Evolutionary conservation across 2,329 filamentous ascomycete species (phyloP).

Genomic region (Phialophora chinensis): DNA sequence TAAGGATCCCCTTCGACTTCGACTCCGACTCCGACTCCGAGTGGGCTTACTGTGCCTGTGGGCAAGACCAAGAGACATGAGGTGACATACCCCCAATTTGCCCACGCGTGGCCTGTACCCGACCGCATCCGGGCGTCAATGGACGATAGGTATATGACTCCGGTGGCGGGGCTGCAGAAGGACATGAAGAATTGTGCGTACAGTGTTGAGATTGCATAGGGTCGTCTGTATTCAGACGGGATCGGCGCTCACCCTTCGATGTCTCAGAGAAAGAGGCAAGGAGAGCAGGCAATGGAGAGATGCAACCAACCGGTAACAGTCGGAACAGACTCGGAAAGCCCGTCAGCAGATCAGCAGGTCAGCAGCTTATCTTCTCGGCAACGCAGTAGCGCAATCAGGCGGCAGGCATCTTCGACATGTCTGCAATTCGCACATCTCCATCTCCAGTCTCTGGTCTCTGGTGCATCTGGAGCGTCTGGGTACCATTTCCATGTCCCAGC

Average conservation of each 20-base stretch:
- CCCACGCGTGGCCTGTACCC: constrained; percentile 93
- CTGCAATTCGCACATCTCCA: background rate
- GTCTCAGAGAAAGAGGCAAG: constrained; percentile 72
- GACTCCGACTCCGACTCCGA: constrained; percentile 95
- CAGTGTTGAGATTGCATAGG: too few species aligned
- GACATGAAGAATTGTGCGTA: too few species aligned
- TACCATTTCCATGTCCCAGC: background rate
- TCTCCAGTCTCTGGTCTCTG: background rate
- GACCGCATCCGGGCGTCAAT: constrained; percentile 74
- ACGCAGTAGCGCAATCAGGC: too few species aligned
- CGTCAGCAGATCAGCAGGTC: too few species aligned
- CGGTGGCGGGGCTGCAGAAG: too few species aligned
- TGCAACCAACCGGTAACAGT: too few species aligned
- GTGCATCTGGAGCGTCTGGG: background rate
- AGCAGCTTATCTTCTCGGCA: too few species aligned
- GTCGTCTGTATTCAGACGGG: too few species aligned
- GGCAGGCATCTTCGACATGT: too few species aligned
- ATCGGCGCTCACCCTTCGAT: too few species aligned
- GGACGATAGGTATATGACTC: too few species aligned
- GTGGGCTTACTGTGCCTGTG: constrained; percentile 97
- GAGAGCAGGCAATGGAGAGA: constrained; percentile 43
- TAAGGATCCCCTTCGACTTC: constrained; percentile 88
- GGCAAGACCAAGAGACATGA: constrained; percentile 84
- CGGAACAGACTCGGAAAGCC: too few species aligned
- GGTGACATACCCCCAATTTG: constrained; percentile 94